phyloP scores from a whole-genome alignment of 208 protist genomes.

The Histomonas meleagridis region DNA sequence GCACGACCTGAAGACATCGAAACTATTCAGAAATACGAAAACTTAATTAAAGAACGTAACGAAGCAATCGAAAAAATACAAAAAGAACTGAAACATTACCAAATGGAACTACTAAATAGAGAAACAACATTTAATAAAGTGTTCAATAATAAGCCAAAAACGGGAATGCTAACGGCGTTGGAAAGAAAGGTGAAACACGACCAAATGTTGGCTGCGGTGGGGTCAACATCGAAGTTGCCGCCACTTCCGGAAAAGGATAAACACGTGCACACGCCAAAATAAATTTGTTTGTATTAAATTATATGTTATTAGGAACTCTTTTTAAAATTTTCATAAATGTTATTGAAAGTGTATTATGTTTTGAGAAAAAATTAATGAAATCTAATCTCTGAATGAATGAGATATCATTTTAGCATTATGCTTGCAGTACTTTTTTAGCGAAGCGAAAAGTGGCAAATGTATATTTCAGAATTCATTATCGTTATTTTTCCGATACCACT shows the following conservation, averaged over 20 bases:
- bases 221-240: background rate
- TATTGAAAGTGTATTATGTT: too few species aligned
- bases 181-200: conserved; percentile 15
- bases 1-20: background rate
- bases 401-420: too few species aligned
- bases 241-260: background rate
- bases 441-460: too few species aligned
- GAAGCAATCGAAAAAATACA: conserved; percentile 25
- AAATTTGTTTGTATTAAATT: too few species aligned
- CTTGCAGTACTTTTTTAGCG: too few species aligned
- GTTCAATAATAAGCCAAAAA: conserved; percentile 24
- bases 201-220: background rate
- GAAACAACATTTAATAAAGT: conserved; percentile 35
- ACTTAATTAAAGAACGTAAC: background rate
- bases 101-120: background rate
- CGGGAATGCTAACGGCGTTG: background rate
- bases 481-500: too few species aligned
- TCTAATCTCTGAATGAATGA: too few species aligned
- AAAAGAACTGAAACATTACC: background rate
- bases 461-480: too few species aligned
- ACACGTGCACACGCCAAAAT: too few species aligned
- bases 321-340: too few species aligned
- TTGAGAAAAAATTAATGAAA: too few species aligned
- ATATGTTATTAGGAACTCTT: too few species aligned
- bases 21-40: conserved; percentile 9